phyloP scores from a whole-genome alignment of 2,329 filamentous ascomycete genomes.

The Talaromyces sp. region DNA sequence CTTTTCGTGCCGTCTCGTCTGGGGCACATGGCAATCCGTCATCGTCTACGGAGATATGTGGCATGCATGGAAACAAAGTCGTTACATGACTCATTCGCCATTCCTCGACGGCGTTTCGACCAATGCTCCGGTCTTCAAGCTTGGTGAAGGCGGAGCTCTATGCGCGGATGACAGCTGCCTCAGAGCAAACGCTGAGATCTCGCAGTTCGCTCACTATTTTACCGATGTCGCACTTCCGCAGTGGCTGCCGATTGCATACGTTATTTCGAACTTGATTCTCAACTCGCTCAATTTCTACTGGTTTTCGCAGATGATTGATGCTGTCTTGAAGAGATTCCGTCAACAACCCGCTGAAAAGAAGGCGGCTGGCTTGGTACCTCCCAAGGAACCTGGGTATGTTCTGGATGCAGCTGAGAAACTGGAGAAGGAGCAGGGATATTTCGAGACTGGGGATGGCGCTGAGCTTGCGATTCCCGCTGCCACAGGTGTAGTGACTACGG shows the following conservation, averaged over 20 bases:
- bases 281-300: constrained; percentile 65
- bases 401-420: constrained; percentile 31
- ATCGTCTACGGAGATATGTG: constrained; percentile 61
- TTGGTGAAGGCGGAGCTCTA: constrained; percentile 33
- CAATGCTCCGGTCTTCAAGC: constrained; percentile 36
- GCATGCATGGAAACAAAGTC: constrained; percentile 49
- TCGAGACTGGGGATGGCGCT: constrained; percentile 29
- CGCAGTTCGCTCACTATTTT: constrained; percentile 48
- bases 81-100: constrained; percentile 32
- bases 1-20: constrained; percentile 62
- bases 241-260: constrained; percentile 60
- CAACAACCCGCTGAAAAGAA: constrained; percentile 31
- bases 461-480: constrained; percentile 14
- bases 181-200: constrained; percentile 47
- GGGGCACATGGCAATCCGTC: constrained; percentile 61
- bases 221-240: constrained; percentile 47
- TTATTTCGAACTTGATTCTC: constrained; percentile 59
- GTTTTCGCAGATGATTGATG: constrained; percentile 67
- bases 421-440: constrained; percentile 32
- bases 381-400: constrained; percentile 34
- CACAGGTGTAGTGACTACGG: constrained; percentile 8
- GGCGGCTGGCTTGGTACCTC: constrained; percentile 24
- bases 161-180: constrained; percentile 42
- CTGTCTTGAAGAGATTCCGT: constrained; percentile 62
- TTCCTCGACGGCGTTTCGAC: constrained; percentile 33